Evolutionary conservation across 805 yeast genomes (phyloP), one percentile per base, ranked within the genome.

Genomic region (Groenewaldozyma salmanticensis): DNA sequence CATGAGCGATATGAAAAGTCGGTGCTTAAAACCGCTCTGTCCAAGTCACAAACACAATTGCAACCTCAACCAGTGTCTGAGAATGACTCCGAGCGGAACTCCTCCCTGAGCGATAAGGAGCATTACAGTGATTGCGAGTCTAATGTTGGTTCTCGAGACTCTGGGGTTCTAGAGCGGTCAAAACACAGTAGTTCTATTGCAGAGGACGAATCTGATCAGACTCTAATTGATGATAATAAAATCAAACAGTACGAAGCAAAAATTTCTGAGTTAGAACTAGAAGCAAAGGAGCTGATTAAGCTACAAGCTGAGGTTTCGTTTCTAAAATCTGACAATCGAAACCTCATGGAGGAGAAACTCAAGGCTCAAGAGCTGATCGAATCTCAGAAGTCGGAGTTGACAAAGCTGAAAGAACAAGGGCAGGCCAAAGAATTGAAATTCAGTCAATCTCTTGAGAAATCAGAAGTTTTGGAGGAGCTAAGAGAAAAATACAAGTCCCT

Each of bases 231-330:
- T n/a, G 47, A 40, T 4, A 38, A 29, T 7, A 33, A 42, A n/a
- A 38, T 43, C 20, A 33, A 21, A 4, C 21, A 34, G 17, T 47
- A 44, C 18, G 45, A 42, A 31, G 39, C 39, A 9, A 41, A 40
- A 31, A 46, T 48, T 27, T 31, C 44, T 5, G 50, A 42, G 31
- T 38, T 45, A n/a, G 45, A 42, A 4, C n/a, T 16, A 2, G 44
- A 35, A 24, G 29, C 34, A 16, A 31, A 37, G 18, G 31, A 42
- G 21, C 15, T 46, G 9, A 20, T 50, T 2, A 42, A 40, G 13
- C 42, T 51, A 18, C 48, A 48, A 40, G 48, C 54, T 2, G 49
- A 51, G 32, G 33, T 51, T 13, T 45, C 53, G 15, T 38, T 49
- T 21, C 38, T 51, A n/a, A 40, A 39, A 21, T 42, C 42, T 38